These are phyloP conservation scores for Aspergillus proliferans DNA, from an alignment of 2,329 filamentous ascomycete genomes.

Conservation along the genomic window DNA sequence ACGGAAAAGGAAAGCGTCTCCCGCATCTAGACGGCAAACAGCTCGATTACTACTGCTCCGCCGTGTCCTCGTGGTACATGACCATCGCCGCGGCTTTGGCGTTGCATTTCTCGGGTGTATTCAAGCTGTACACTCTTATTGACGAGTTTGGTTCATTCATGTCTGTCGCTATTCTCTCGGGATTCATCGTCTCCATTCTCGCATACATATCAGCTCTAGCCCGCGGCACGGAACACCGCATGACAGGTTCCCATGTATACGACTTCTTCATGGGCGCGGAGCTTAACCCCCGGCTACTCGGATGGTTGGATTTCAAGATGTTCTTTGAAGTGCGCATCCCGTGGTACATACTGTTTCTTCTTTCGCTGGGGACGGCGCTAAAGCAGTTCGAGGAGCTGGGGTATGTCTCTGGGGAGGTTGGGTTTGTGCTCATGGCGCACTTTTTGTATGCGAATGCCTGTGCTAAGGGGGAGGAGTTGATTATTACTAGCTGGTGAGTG, in stretches of 20 bases:
- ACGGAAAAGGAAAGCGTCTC: conserved; percentile 79
- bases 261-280: conserved; percentile 90
- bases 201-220: conserved; percentile 80
- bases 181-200: conserved; percentile 71
- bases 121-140: conserved; percentile 81
- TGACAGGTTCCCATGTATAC: conserved; percentile 75
- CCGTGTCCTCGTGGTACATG: conserved; percentile 74
- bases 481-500: conserved; percentile 69
- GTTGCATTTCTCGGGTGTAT: conserved; percentile 74
- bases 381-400: conserved; percentile 78
- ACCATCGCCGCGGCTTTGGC: conserved; percentile 64
- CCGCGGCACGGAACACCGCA: conserved; percentile 78
- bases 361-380: conserved; percentile 66
- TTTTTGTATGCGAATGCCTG: conserved; percentile 89
- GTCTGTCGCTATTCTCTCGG: conserved; percentile 85
- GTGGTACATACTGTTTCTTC: conserved; percentile 84
- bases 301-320: conserved; percentile 84
- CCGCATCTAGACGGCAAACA: conserved; percentile 74
- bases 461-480: conserved; percentile 83
- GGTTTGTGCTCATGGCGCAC: conserved; percentile 79
- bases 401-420: conserved; percentile 73
- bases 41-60: conserved; percentile 90
- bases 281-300: conserved; percentile 76
- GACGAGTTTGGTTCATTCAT: conserved; percentile 92
- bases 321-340: conserved; percentile 89